These are phyloP conservation scores for Tuber brumale DNA, from an alignment of 495 filamentous ascomycete species.

Conservation along the genomic window DNA sequence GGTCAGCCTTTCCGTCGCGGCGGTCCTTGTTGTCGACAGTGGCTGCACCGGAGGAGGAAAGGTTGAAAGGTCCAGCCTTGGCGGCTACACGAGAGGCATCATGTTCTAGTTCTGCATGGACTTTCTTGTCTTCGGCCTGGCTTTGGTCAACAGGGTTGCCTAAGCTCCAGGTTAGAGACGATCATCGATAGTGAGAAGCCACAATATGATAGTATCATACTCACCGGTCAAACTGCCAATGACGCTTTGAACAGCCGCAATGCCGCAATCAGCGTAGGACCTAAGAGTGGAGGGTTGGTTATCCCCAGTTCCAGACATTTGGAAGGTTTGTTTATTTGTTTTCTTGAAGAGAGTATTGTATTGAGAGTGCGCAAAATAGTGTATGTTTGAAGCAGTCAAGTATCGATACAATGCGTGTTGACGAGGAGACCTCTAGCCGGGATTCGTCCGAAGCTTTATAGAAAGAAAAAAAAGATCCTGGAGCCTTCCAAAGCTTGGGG, in stretches of 20 bases:
- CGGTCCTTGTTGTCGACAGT: slow-evolving; percentile 69
- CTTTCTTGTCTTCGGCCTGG: slow-evolving; percentile 54
- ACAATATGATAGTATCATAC: too few relatives aligned
- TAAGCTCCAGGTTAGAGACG: not conserved
- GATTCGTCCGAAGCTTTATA: slow-evolving; percentile 13
- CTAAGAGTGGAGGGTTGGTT: slow-evolving; percentile 63
- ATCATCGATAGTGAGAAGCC: not conserved
- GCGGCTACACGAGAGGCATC: slow-evolving; percentile 64
- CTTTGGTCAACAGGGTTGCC: slow-evolving; percentile 39
- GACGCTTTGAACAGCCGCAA: slow-evolving; percentile 63
- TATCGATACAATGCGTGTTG: not conserved
- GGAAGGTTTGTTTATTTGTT: slow-evolving; percentile 14
- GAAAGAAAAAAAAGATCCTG: not conserved
- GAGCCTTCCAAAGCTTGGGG: not conserved
- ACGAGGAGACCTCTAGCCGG: not conserved
- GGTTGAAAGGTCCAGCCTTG: slow-evolving; percentile 62
- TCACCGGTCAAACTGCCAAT: slow-evolving; percentile 71
- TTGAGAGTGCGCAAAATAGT: not conserved
- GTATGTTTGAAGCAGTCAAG: slow-evolving; percentile 5
- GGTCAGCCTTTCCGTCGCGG: slow-evolving; percentile 67
- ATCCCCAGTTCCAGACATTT: slow-evolving; percentile 25
- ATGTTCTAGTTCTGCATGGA: slow-evolving; percentile 57
- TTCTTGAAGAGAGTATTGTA: slow-evolving; percentile 11
- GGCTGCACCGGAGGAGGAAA: slow-evolving; percentile 63
- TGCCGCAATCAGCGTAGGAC: slow-evolving; percentile 73